phyloP scores from a whole-genome alignment of 2,329 filamentous ascomycete species.

The Exophiala sp. region DNA sequence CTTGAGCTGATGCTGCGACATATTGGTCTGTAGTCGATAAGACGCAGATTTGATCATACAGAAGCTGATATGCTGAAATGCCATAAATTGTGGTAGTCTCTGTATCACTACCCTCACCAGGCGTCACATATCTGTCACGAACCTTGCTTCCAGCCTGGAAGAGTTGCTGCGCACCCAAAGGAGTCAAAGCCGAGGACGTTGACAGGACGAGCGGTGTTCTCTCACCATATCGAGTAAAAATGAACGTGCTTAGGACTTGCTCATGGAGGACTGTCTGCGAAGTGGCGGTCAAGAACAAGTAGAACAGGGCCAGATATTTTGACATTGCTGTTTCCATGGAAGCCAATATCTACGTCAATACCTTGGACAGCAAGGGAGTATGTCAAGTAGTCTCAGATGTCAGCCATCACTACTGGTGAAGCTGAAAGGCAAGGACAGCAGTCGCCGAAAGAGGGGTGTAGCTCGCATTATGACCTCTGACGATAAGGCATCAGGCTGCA shows the following conservation, averaged over 20 bases:
- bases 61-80: conserved; percentile 44
- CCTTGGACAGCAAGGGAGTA: background rate
- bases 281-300: conserved; percentile 11
- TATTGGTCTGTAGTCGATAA: conserved; percentile 48
- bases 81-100: conserved; percentile 37
- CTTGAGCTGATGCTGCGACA: conserved; percentile 53
- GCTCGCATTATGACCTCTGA: conserved; percentile 19
- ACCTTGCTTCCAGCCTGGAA: conserved; percentile 50
- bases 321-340: conserved; percentile 5
- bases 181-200: conserved; percentile 43
- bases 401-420: background rate
- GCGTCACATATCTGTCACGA: conserved; percentile 51
- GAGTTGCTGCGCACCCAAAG: conserved; percentile 55
- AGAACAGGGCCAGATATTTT: conserved; percentile 8
- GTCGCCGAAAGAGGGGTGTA: conserved; percentile 10
- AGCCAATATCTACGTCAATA: background rate
- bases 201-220: conserved; percentile 46
- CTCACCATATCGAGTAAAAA: conserved; percentile 55
- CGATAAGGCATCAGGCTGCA: conserved; percentile 14
- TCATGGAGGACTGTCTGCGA: conserved; percentile 31
- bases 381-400: background rate
- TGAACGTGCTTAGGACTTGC: conserved; percentile 48
- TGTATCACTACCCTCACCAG: conserved; percentile 5
- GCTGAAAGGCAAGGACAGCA: conserved; percentile 5
- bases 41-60: conserved; percentile 47